Base-by-base conservation (phyloP, 2,329 filamentous ascomycete genomes). In the Calonectria henricotiae region DNA sequence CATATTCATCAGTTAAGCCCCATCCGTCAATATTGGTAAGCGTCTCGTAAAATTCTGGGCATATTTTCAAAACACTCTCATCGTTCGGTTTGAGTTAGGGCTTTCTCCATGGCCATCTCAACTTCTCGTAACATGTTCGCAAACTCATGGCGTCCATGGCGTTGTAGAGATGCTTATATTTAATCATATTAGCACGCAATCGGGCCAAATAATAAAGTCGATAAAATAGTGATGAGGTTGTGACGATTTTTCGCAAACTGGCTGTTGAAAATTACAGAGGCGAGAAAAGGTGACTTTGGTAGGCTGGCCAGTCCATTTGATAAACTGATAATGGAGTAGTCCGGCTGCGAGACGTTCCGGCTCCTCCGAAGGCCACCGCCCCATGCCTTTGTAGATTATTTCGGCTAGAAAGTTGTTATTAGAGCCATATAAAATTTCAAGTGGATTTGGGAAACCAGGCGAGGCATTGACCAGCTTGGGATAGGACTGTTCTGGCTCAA, bases 131-230 rank as follows among this genome's bases (percentile, higher is more conserved):
- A 39, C 51, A 58, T 15, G 20, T 58, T 1, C 39, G 32, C 32
- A 58, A 17, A 15, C 51, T 58, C 51, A 58, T 58, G 17, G 51
- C 51, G 13, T 58, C 51, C 15, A 37, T 9, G 2, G 51, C 32
- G 39, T 58, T 23, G 12, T 58, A 58, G 17, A 58, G 20, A 20
- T 58, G 51, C n/a, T 58, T 58, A 32, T 58, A 58, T 17, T 58
- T 58, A 23, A 58, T 58, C 51, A 58, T 58, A 5, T 58, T 58
- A 20, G 51, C 12, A 4, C 51, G 51, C 12, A 58, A 35, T 58
- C 25, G 9, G 51, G 51, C 51, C 51, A 58, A n/a, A 37, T 20
- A 9, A 58, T 58, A 6, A 58, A 58, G 13, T 58, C 51, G 13
- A 58, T 58, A 39, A 58, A 58, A 13, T 39, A 58, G 51, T 58